Conservation (phyloP, 768 basidiomycete genomes). For the Amanita exitialis region DNA sequence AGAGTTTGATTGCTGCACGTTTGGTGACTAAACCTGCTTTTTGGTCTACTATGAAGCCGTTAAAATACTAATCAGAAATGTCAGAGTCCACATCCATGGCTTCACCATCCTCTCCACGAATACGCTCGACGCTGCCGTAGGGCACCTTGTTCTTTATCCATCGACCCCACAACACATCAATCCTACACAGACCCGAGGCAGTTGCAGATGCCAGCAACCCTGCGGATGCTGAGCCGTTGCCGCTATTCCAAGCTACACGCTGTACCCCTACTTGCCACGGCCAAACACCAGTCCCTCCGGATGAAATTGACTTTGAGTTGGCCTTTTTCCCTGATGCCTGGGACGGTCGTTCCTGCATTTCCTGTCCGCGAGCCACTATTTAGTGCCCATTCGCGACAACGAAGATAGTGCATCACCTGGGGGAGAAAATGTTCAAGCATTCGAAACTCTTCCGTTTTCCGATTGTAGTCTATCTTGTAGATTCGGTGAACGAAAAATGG, state of each 20-base stretch:
- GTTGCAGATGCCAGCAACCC: slow-evolving; percentile 69
- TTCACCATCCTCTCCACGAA: slow-evolving; percentile 43
- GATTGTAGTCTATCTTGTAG: slow-evolving; percentile 83
- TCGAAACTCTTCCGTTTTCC: slow-evolving; percentile 61
- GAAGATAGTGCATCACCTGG: slow-evolving; percentile 30
- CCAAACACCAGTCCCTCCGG: slow-evolving; percentile 61
- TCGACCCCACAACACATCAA: slow-evolving; percentile 74
- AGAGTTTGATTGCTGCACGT: too few relatives aligned
- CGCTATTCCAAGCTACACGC: slow-evolving; percentile 74
- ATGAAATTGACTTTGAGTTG: slow-evolving; percentile 18
- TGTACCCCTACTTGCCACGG: slow-evolving; percentile 68
- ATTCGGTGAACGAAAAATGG: slow-evolving; percentile 73
- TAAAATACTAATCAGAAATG: slow-evolving; percentile 14
- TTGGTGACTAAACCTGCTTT: not conserved
- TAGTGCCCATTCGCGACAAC: not conserved
- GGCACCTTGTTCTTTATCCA: slow-evolving; percentile 62
- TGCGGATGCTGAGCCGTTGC: slow-evolving; percentile 51
- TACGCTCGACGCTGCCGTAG: slow-evolving; percentile 50
- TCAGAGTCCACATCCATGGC: slow-evolving; percentile 35
- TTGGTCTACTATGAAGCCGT: not conserved
- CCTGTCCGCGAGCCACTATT: slow-evolving; percentile 20
- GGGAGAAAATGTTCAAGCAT: slow-evolving; percentile 87
- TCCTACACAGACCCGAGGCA: slow-evolving; percentile 75
- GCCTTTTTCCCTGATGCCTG: slow-evolving; percentile 26
- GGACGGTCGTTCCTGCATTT: slow-evolving; percentile 37